A percentile compares a stretch with the other conserved stretches of the same genome.
These are phyloP conservation scores for Cercospora sp. DNA, from an alignment of 2,329 filamentous ascomycete genomes.

Conservation along the genomic window DNA sequence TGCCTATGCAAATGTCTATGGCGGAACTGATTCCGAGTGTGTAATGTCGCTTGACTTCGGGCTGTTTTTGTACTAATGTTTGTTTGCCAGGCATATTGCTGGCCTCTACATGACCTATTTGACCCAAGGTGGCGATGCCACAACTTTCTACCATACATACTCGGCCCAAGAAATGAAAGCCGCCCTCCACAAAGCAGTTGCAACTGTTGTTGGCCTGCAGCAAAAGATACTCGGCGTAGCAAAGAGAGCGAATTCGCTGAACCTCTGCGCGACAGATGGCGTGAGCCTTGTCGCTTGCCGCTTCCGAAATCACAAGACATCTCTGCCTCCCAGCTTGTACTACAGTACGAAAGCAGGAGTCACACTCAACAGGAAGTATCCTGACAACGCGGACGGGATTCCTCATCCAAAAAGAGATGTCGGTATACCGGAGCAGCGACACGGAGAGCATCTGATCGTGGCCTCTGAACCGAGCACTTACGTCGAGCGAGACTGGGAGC, in stretches of 20 bases:
- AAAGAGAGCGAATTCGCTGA: slow-evolving; percentile 52
- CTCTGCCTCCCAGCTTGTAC: slow-evolving; percentile 56
- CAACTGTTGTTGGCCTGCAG: slow-evolving; percentile 51
- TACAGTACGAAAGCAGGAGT: slow-evolving; percentile 51
- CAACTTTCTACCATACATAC: slow-evolving; percentile 43
- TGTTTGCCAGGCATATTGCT: slow-evolving; percentile 40
- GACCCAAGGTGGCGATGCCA: slow-evolving; percentile 34
- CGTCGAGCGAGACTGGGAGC: slow-evolving; percentile 52
- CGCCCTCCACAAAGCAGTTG: slow-evolving; percentile 46
- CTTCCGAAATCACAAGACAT: slow-evolving; percentile 53
- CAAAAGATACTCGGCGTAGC: slow-evolving; percentile 44
- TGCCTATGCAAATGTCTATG: slow-evolving; percentile 51
- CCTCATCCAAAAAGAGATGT: slow-evolving; percentile 39
- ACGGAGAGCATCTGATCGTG: slow-evolving; percentile 55
- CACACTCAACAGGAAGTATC: slow-evolving; percentile 56
- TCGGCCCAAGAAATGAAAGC: slow-evolving; percentile 44
- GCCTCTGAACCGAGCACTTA: slow-evolving; percentile 58
- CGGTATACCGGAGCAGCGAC: slow-evolving; percentile 41
- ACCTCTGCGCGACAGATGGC: slow-evolving; percentile 56
- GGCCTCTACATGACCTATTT: slow-evolving; percentile 52
- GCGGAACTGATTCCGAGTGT: slow-evolving; percentile 54
- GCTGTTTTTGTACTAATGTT: not conserved
- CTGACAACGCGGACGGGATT: slow-evolving; percentile 48
- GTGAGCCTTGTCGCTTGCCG: slow-evolving; percentile 51
- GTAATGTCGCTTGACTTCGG: slow-evolving; percentile 28